Evolutionary conservation across 805 yeast genomes (phyloP), one percentile per base, ranked within the genome.

Genomic region (Metschnikowia dekortorum): DNA sequence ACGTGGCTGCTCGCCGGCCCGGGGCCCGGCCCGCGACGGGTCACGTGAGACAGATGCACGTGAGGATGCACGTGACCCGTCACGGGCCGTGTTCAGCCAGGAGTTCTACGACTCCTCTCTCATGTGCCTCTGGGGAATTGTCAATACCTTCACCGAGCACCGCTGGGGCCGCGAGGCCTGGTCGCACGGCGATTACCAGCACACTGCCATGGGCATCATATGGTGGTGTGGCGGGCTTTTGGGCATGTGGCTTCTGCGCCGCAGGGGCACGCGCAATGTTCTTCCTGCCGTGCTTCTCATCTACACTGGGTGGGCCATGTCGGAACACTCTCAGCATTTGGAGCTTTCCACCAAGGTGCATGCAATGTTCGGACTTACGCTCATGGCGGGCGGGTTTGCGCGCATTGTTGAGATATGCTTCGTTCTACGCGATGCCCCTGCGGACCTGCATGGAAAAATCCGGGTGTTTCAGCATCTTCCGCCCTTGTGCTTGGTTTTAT

Each of bases 221-320:
- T 92, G 97, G 96, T 90, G 97, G 95, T 81, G 89, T 46, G 95
- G 96, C 49, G 98, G 97, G 7, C 70, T 90, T 56, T 67, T 90
- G 28, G 98, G 98, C 1, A 75, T 92, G 53, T 87, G 79, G 67
- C 69, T 91, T 50, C 79, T 95, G 1, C 72, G 88, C 62, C 61
- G 67, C 33, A 66, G 66, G 40, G 80, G 81, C 47, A 47, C 51
- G 13, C 45, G 61, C 18, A 82, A 85, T 42, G 73, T 75, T 52
- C 70, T 92, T 35, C 98, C 98, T 2, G 84, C 96, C 2, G 57
- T 90, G 38, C 80, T 94, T 45, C 78, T 92, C 55, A 81, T 90
- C 10, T 85, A 87, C 62, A 92, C 97, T 0, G 98, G 97, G 1
- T 92, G 89, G 80, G 86, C 97, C 40, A 92, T 92, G 98, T 80